Conservation (phyloP, 768 basidiomycete species). For the Multifurca ochricompacta region DNA sequence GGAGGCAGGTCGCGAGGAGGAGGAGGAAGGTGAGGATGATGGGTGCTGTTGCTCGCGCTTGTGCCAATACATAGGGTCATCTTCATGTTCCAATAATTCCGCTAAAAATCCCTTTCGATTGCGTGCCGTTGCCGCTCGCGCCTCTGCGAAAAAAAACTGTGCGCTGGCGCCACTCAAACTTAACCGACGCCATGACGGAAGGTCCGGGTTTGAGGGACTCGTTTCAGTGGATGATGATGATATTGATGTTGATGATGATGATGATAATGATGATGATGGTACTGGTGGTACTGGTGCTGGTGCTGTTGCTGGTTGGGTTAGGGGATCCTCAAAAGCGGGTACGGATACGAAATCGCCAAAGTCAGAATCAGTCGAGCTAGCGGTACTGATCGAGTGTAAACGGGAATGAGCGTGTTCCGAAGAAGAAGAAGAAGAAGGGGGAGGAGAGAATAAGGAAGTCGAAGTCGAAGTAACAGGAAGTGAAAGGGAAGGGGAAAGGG, state of each 20-base stretch:
- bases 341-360: constrained; percentile 60
- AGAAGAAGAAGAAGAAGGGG: too few species aligned
- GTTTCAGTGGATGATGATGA: not conserved
- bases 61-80: constrained; percentile 56
- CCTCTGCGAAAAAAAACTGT: constrained; percentile 46
- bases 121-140: constrained; percentile 45
- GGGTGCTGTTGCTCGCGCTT: not conserved
- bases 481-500: not conserved
- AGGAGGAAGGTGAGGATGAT: not conserved
- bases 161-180: not conserved
- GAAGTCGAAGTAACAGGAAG: too few species aligned
- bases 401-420: not conserved
- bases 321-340: constrained; percentile 44
- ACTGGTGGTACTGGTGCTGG: too few species aligned
- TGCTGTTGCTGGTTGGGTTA: too few species aligned
- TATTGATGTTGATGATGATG: too few species aligned
- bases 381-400: constrained; percentile 10
- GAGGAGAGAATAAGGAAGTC: not conserved
- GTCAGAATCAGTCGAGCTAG: constrained; percentile 32
- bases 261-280: too few species aligned
- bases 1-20: constrained; percentile 1
- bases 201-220: not conserved
- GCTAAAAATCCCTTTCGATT: constrained; percentile 49
- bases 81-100: constrained; percentile 57
- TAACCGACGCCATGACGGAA: not conserved